phyloP scores from a whole-genome alignment of 495 filamentous ascomycete genomes.

The Mytilinidion resinicola region DNA sequence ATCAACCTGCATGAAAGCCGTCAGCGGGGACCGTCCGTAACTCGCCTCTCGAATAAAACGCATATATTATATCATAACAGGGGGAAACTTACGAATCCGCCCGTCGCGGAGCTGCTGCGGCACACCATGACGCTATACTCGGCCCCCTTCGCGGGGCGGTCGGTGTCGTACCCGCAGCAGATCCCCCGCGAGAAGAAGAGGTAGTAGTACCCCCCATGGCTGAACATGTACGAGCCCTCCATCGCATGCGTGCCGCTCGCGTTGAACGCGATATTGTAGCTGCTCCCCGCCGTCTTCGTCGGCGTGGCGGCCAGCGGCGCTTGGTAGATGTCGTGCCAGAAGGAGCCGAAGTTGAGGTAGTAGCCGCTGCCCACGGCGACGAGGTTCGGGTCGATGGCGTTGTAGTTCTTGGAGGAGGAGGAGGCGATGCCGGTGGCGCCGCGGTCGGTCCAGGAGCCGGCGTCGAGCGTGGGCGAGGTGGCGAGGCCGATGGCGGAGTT shows the following conservation, averaged over 20 bases:
- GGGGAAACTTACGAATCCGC: constrained; percentile 46
- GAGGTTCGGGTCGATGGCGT: constrained; percentile 66
- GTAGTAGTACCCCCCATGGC: constrained; percentile 54
- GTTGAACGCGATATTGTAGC: constrained; percentile 52
- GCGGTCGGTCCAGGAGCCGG: constrained; percentile 55
- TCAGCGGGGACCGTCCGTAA: no score
- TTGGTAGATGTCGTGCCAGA: constrained; percentile 64
- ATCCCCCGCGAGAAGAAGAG: constrained; percentile 58
- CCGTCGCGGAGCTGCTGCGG: constrained; percentile 47
- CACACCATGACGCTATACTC: constrained; percentile 67
- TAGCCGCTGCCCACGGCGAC: constrained; percentile 42
- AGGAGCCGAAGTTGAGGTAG: constrained; percentile 61
- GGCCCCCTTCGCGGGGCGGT: constrained; percentile 46
- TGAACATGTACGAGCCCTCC: constrained; percentile 55
- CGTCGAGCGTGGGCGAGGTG: constrained; percentile 54
- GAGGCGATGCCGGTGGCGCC: constrained; percentile 48
- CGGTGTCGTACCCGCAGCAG: constrained; percentile 53
- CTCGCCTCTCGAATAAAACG: no score
- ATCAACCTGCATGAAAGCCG: constrained; percentile 44
- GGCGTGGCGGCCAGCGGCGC: constrained; percentile 45
- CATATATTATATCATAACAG: no score
- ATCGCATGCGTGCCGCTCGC: constrained; percentile 46
- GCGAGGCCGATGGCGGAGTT: constrained; percentile 62
- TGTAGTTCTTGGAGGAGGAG: constrained; percentile 45
- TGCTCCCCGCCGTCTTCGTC: constrained; percentile 35